Evolutionary conservation across 75 land plant genomes (phyloP).

Genomic region (Pseudotsuga menziesii): DNA sequence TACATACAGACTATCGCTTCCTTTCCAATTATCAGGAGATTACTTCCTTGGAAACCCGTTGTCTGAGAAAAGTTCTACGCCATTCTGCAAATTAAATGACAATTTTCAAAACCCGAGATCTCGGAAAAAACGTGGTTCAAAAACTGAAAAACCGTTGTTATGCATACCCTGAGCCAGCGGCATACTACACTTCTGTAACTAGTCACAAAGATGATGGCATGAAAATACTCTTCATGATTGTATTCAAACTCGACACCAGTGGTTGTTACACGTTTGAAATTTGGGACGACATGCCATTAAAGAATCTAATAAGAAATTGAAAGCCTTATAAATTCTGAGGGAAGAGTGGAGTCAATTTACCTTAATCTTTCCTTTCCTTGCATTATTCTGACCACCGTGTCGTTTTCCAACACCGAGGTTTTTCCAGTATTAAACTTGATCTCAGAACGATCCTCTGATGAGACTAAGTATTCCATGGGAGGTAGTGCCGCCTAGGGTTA

Average conservation of each 20-base stretch:
- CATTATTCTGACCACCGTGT: constrained; percentile 41
- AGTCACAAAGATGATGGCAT: constrained; percentile 48
- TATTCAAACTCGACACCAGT: constrained; percentile 15
- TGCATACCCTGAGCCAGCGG: constrained; percentile 39
- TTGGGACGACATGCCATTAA: constrained; percentile 23
- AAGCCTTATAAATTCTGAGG: not conserved
- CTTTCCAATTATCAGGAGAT: too few relatives aligned
- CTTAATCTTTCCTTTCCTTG: constrained; percentile 47
- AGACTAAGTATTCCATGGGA: constrained; percentile 42
- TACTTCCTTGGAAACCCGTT: too few relatives aligned
- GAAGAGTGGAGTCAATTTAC: constrained; percentile 3
- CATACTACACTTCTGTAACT: constrained; percentile 34
- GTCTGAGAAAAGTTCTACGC: too few relatives aligned
- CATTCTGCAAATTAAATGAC: too few relatives aligned
- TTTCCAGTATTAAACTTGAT: constrained; percentile 27
- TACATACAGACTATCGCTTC: too few relatives aligned
- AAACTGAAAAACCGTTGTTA: too few relatives aligned
- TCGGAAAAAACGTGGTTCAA: too few relatives aligned
- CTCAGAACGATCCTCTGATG: constrained; percentile 37
- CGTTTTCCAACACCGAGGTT: constrained; percentile 57
- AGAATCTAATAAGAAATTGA: not conserved
- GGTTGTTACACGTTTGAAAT: constrained; percentile 10
- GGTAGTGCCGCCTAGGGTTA: constrained; percentile 31
- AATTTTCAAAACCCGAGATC: not conserved
- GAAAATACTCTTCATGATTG: constrained; percentile 12